Conservation (phyloP, 305 asterid genomes). For the Fraxinus floribunda region DNA sequence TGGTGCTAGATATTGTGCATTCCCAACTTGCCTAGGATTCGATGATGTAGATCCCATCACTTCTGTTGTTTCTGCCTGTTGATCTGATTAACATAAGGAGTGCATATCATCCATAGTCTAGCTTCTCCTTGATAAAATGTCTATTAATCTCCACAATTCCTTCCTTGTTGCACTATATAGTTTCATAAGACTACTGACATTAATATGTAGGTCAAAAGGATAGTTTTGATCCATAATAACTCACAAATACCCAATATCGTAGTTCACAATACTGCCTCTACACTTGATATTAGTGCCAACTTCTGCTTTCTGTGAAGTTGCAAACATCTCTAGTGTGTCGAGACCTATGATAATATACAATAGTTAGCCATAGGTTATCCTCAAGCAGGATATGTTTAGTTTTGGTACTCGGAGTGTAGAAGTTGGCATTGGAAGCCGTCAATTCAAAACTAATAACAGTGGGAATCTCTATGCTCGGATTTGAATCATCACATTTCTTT, state of each 20-base stretch:
- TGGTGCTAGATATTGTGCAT: not conserved
- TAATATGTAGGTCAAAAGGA: not conserved
- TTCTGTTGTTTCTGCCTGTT: not conserved
- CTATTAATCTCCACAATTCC: not conserved
- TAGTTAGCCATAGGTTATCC: not conserved
- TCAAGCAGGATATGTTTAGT: not conserved
- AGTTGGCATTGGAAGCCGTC: not conserved
- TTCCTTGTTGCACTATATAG: not conserved
- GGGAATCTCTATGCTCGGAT: not conserved
- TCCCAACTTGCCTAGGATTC: not conserved
- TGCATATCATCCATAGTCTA: not conserved
- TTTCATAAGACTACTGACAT: not conserved
- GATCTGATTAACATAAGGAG: not conserved
- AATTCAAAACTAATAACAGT: not conserved
- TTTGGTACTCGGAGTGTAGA: not conserved
- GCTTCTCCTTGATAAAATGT: not conserved
- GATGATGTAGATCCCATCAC: not conserved
- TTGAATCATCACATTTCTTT: not conserved
- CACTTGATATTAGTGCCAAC: not conserved
- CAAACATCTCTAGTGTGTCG: not conserved
- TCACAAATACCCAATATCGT: not conserved
- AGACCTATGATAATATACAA: not conserved
- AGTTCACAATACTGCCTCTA: not conserved
- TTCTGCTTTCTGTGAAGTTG: not conserved
- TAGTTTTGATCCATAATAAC: not conserved